Evolutionary conservation across 148 eudicot genomes (phyloP), one percentile per base, ranked within the genome.

Genomic region (Mesembryanthemum crystallinum): DNA sequence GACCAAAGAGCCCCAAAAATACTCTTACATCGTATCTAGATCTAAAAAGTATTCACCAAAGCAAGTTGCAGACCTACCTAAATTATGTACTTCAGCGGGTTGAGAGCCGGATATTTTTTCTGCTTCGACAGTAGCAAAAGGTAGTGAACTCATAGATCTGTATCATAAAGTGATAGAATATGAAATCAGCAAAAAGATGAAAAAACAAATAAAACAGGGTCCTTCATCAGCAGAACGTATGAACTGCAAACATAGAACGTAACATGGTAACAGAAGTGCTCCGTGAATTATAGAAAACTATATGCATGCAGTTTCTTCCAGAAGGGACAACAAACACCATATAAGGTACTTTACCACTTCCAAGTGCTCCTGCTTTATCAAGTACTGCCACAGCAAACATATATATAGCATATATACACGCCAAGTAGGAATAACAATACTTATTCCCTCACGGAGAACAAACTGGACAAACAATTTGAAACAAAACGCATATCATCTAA

Each of bases 81-180:
- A 85, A 73, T 92, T 96, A 35, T 81, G 85, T 67, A 96, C 99
- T 92, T 96, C 89, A 79, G 93, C 99, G 63, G 98, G 97, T 70
- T 82, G 82, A 29, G 93, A 89, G 37, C 93, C 98, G 49, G 94
- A 91, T 81, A 96, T 72, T 72, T 92, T 86, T 69, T 92, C 97
- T 39, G 80, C 94, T 73, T 89, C 86, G 51, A 95, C 84, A 14
- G 98, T 96, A 3, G 94, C 92, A 83, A 96, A 92, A 68, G 92
- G 78, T 43, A 89, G 25, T 20, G 94, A 87, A 82, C 87, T 87
- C 74, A 77, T 49, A 64, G 75, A 82, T 85, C 99, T 92, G 94
- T 87, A 81, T 23, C 35, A 77, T 7, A 57, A 37, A 35, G 55
- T 33, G 51, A 28, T 23, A 15, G 8, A 68, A 24, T 13, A 63